phyloP scores from a whole-genome alignment of 75 land plant species.

The Cunninghamia lanceolata region DNA sequence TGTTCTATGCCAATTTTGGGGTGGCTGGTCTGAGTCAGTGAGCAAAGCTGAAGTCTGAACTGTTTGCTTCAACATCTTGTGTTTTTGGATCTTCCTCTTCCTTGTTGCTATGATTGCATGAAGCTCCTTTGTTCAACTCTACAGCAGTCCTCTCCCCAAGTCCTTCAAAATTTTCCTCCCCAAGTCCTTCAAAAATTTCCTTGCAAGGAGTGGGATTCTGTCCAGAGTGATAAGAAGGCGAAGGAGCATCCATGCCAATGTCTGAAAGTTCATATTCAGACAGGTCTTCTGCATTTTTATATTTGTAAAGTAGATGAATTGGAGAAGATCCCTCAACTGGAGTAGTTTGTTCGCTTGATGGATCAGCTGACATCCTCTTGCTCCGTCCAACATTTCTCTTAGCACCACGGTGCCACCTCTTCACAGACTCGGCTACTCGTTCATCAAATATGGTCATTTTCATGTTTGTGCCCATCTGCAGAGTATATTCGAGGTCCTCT shows the following conservation, averaged over 20 bases:
- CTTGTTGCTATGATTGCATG: not conserved
- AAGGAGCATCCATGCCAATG: no score
- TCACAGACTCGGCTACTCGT: slow-evolving; percentile 28
- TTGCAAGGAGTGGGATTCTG: no score
- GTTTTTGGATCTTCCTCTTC: not conserved
- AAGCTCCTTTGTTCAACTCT: not conserved
- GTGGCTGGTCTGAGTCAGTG: no score
- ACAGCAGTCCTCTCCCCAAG: no score
- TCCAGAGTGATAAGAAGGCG: no score
- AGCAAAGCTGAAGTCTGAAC: not conserved
- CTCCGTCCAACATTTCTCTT: slow-evolving; percentile 24
- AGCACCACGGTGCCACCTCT: slow-evolving; percentile 43
- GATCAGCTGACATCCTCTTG: not conserved
- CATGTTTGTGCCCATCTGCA: slow-evolving; percentile 59
- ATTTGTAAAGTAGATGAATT: no score
- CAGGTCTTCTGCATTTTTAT: not conserved
- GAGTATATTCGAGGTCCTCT: no score
- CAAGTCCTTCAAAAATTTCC: no score
- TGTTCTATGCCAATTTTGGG: no score
- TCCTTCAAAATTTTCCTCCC: no score
- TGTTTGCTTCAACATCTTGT: not conserved
- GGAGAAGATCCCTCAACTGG: no score
- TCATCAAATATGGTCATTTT: slow-evolving; percentile 50
- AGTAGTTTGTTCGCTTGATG: no score
- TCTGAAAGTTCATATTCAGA: not conserved